Conservation (phyloP, 2,329 filamentous ascomycete species). For the Neonectria coccinea region DNA sequence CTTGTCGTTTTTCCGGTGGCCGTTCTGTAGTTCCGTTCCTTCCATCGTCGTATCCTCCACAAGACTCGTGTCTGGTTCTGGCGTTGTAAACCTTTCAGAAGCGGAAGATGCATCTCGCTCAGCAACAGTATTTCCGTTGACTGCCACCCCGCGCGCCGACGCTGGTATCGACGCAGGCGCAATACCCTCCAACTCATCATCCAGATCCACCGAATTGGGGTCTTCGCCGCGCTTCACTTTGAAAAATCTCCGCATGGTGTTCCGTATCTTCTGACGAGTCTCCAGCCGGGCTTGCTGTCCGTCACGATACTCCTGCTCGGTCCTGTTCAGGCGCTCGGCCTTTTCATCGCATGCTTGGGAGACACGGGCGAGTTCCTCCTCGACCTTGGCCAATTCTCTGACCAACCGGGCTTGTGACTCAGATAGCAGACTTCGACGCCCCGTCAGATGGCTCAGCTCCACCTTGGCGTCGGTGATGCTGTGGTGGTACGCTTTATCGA, state of each 20-base stretch:
- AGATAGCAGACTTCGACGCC: constrained; percentile 44
- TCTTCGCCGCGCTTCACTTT: constrained; percentile 46
- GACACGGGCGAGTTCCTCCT: constrained; percentile 53
- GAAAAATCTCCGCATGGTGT: constrained; percentile 52
- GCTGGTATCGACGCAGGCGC: constrained; percentile 24
- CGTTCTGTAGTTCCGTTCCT: constrained; percentile 33
- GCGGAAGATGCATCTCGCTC: background rate
- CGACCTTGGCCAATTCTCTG: constrained; percentile 50
- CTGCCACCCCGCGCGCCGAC: background rate
- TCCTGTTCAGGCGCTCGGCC: constrained; percentile 48
- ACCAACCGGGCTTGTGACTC: constrained; percentile 47
- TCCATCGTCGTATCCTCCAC: constrained; percentile 35
- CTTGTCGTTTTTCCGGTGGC: constrained; percentile 6
- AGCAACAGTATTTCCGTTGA: constrained; percentile 28
- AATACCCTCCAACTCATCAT: constrained; percentile 34
- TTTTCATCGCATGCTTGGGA: constrained; percentile 49
- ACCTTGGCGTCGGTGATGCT: constrained; percentile 44
- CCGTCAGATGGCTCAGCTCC: constrained; percentile 47
- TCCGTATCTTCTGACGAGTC: constrained; percentile 44
- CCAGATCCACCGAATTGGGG: constrained; percentile 27
- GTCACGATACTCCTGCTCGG: constrained; percentile 50
- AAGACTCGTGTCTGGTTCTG: constrained; percentile 18
- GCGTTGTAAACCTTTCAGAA: background rate
- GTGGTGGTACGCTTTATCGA: constrained; percentile 44
- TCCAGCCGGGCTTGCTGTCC: constrained; percentile 46